Base-by-base conservation (phyloP, 2,329 filamentous ascomycete genomes). In the Daldinia sp. region DNA sequence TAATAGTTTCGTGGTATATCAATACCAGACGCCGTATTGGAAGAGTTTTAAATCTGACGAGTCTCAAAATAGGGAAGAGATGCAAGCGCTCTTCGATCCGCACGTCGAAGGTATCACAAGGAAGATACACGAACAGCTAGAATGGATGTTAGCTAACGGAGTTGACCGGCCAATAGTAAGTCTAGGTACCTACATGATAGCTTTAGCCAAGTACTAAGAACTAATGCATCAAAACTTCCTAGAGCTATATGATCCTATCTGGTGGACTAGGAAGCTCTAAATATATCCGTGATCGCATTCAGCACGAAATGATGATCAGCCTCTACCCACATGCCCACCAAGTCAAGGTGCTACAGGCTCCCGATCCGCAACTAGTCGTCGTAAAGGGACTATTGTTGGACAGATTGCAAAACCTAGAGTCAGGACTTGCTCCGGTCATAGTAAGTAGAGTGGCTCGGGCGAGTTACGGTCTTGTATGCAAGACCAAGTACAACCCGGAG, bases 291-390 rank as follows among this genome's bases (percentile, higher is more conserved):
- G 77, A 82, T 23, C 74, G 76, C 15, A 76, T 85, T 2, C 78
- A 83, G 53, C 73, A 80, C n/a, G 74, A 78, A 1, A 78, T 84
- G 46, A 62, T 65, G 28, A 74, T 58, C 4, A 74, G 76, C 6
- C 73, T 74, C 2, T 81, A 83, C 53, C 76, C 77, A 3, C 81
- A 78, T 59, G 79, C 81, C 3, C 68, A 70, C 9, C 72, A 78
- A 7, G 74, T 81, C 30, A 75, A 78, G 37, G 81, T 85, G 15
- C 68, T 84, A 3, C 81, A 81, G 7, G 82, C 81, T 1, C 81
- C 83, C 7, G 86, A 88, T 51, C 85, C 86, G 0, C 85, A 87
- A 61, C 82, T 88, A 0, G 85, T 86, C 4, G 85, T 88, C 1
- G 85, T 85, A 46, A 85, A 85, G 67, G 86, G 86, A 0, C 76